Percentiles rank a stretch among this genome's conserved stretches.
These are phyloP conservation scores for Blastomyces percursus DNA, from an alignment of 2,329 filamentous ascomycete genomes.

Conservation along the genomic window DNA sequence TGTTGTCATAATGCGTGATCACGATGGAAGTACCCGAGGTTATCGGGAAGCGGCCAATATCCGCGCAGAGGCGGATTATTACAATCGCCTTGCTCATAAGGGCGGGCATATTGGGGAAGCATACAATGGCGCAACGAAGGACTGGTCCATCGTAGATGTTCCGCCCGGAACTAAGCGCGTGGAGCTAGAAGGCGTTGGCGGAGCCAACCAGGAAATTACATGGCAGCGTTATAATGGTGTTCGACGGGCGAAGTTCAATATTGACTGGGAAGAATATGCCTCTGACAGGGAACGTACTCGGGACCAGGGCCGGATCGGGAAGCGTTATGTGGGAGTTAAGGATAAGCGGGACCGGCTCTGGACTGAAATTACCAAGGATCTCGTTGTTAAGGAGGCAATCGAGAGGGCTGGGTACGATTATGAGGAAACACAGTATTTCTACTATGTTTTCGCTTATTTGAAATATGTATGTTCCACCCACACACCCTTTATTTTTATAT, in stretches of 20 bases:
- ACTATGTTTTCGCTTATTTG: slow-evolving; percentile 87
- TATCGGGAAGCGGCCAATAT: slow-evolving; percentile 36
- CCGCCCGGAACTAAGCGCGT: slow-evolving; percentile 73
- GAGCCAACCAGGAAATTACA: slow-evolving; percentile 62
- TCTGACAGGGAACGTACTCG: slow-evolving; percentile 41
- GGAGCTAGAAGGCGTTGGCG: slow-evolving; percentile 68
- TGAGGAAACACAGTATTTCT: slow-evolving; percentile 81
- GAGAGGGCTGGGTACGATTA: slow-evolving; percentile 75
- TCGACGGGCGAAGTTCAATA: slow-evolving; percentile 60
- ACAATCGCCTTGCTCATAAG: slow-evolving; percentile 57
- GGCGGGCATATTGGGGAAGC: slow-evolving; percentile 63
- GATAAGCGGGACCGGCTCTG: slow-evolving; percentile 56
- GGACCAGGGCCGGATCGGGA: slow-evolving; percentile 31
- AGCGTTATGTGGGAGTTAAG: slow-evolving; percentile 33
- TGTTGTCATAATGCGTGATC: slow-evolving; percentile 14
- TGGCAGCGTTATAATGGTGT: slow-evolving; percentile 74
- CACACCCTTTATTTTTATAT: neutral
- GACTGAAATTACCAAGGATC: slow-evolving; percentile 94
- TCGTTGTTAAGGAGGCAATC: slow-evolving; percentile 78
- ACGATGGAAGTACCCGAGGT: slow-evolving; percentile 8
- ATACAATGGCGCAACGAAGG: slow-evolving; percentile 59
- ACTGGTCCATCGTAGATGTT: slow-evolving; percentile 74
- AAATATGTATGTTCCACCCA: slow-evolving; percentile 57
- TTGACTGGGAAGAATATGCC: slow-evolving; percentile 49
- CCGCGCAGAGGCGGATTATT: slow-evolving; percentile 47